Evolutionary conservation across 2,329 filamentous ascomycete species (phyloP).

Genomic region (Magnaporthales sp.): DNA sequence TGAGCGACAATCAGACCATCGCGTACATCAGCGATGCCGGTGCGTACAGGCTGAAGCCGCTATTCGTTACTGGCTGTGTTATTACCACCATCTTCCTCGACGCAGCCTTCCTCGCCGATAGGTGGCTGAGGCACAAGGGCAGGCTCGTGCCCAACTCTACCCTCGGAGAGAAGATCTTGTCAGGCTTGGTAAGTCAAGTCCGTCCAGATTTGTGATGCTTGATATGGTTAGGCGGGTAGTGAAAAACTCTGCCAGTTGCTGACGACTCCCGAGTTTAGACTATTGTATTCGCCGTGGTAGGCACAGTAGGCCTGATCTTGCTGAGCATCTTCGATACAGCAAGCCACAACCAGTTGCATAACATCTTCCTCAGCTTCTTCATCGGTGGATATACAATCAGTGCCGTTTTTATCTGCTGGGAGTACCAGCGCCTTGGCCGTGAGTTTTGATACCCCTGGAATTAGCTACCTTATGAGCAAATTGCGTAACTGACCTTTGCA

Average conservation of each 20-base stretch:
- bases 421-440: conserved; percentile 80
- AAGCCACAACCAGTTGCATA: conserved; percentile 58
- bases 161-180: conserved; percentile 52
- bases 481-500: no score
- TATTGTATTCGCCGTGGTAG: conserved; percentile 62
- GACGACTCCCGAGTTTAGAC: conserved; percentile 18
- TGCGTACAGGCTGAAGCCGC: conserved; percentile 55
- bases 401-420: conserved; percentile 81
- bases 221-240: neutral
- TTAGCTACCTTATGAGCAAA: no score
- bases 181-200: conserved; percentile 25
- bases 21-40: conserved; percentile 67
- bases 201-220: neutral
- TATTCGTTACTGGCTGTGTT: conserved; percentile 66
- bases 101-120: conserved; percentile 69
- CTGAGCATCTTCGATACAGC: conserved; percentile 79
- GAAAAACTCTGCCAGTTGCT: neutral
- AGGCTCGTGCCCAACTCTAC: conserved; percentile 68
- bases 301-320: conserved; percentile 72
- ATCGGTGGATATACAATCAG: conserved; percentile 78
- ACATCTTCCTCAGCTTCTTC: conserved; percentile 73
- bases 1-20: conserved; percentile 49
- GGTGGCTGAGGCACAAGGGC: conserved; percentile 75
- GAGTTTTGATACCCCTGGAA: conserved; percentile 17
- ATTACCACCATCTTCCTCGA: conserved; percentile 75